Evolutionary conservation across 169 alveolate genomes (phyloP).

Genomic region (Plasmodium gonderi): DNA sequence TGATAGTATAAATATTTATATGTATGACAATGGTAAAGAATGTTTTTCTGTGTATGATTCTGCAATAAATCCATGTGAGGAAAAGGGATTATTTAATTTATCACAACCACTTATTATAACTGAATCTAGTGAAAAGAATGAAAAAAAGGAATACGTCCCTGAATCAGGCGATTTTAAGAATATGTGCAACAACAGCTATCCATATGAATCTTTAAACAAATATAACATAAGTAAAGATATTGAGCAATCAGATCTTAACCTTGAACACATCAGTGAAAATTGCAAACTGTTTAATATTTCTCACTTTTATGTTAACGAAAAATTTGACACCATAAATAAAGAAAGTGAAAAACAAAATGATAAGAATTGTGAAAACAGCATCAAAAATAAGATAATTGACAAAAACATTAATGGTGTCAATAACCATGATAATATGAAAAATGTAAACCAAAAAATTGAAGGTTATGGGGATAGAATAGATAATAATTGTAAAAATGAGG

Average conservation of each 20-base stretch:
- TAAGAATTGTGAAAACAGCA: not conserved
- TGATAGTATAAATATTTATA: slow-evolving; percentile 52
- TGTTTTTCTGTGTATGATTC: slow-evolving; percentile 7
- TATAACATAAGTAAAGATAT: not conserved
- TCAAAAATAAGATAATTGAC: slow-evolving; percentile 6
- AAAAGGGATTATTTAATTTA: slow-evolving; percentile 15
- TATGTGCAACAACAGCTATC: not conserved
- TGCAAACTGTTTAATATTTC: slow-evolving; percentile 5
- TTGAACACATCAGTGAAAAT: slow-evolving; percentile 14
- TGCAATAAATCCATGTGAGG: not conserved
- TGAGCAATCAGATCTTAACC: not conserved
- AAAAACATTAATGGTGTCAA: not conserved
- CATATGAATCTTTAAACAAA: slow-evolving; percentile 5
- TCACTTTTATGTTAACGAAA: not conserved
- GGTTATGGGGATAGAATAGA: not conserved
- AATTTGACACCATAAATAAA: not conserved
- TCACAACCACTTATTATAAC: slow-evolving; percentile 9
- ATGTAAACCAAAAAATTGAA: not conserved
- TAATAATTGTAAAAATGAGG: slow-evolving; percentile 9
- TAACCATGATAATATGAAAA: slow-evolving; percentile 3
- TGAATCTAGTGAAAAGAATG: slow-evolving; percentile 6
- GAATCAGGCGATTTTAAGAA: not conserved
- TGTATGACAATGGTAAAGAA: slow-evolving; percentile 42
- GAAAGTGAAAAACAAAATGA: slow-evolving; percentile 5
- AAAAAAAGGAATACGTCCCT: not conserved